Base-by-base conservation (phyloP, 1,284 basidiomycete genomes). In the Leccinum subrobustum region DNA sequence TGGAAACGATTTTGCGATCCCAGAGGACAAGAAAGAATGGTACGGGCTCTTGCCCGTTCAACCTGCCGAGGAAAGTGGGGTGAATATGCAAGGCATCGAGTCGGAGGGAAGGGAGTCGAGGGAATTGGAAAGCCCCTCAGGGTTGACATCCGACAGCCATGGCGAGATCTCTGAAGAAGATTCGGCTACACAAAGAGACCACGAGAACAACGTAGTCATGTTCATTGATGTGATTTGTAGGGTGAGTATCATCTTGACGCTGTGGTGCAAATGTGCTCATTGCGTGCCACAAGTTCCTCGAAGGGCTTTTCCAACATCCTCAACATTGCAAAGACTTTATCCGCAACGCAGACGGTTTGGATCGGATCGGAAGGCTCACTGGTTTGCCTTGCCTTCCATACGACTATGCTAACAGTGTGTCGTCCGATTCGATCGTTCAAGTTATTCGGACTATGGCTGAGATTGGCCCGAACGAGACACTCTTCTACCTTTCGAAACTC, bases 261-360 rank as follows among this genome's bases (percentile, higher is more conserved):
- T 18, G 16, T 47, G n/a, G 20, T 33, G 18, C 3, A 23, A 47
- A 33, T 16, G 25, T 56, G 11, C 52, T 71, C 31, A 73, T 23
- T 25, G 6, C 33, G 37, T 4, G 60, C 16, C 8, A 29, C 23
- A 67, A 95, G 91, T 94, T 96, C 70, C 81, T 98, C 59, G 94
- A 96, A 71, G 95, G 96, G 8, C 83, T 99, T 53, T 95, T 99
- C 77, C 95, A 96, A 69, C 95, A 93, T 70, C 87, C 81, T 37
- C 88, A 87, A 35, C 93, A 98, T 72, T 94, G 92, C 79, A 88
- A 88, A 63, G 96, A 98, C 66, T 98, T 99, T 73, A 86, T 98
- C 64, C 76, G 80, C 18, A 83, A 84, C 56, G 82, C 85, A 3
- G 89, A 92, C 61, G 93, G 94, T 12, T 80, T 98, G 16, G 82